Base-by-base conservation (phyloP, 257 asterid genomes). In the Nicotiana undulata region DNA sequence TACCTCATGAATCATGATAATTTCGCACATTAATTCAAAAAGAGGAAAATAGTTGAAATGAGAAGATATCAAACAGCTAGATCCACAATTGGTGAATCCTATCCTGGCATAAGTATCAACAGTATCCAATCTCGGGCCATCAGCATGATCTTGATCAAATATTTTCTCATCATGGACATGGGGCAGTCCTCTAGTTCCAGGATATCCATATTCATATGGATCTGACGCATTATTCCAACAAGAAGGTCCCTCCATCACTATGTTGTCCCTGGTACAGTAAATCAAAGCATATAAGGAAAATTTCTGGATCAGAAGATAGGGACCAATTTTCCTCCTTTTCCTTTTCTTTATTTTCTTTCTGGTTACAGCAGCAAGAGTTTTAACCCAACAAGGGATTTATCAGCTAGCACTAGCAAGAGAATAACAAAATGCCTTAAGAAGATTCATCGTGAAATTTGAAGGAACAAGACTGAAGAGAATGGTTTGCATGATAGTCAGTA, bases 211-310 rank as follows among this genome's bases (percentile, higher is more conserved):
- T 79, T 84, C 87, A 85, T 86, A 80, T 76, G 72, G 56, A 82
- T 84, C 86, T 18, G 64, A 79, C 31, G 78, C 80, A 66, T 49
- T 80, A 75, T 83, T 82, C 63, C 75, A 82, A 37, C 87, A 80
- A 24, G 46, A 82, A 83, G 88, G 80, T 56, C 85, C 91, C 56
- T 82, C 92, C 49, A 90, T 66, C 44, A 85, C 84, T 83, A 93
- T 84, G 89, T 92, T 92, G 79, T 90, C 92, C 97, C 98, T 95
- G 94, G 80, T 88, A 88, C 80, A 89, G 85, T 79, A 89, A 87
- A 83, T 84, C 70, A 82, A 85, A 82, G 90, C 68, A 87, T 59
- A 64, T 59, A 87, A 82, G 86, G 77, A 86, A 67, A 83, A 85
- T 76, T 59, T 7, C 64, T 51, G 83, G 68, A 83, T 59, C 82